Evolutionary conservation across 2,329 filamentous ascomycete genomes (phyloP), one percentile per base, ranked within the genome.

Genomic region (Fusarium pseudograminearum): DNA sequence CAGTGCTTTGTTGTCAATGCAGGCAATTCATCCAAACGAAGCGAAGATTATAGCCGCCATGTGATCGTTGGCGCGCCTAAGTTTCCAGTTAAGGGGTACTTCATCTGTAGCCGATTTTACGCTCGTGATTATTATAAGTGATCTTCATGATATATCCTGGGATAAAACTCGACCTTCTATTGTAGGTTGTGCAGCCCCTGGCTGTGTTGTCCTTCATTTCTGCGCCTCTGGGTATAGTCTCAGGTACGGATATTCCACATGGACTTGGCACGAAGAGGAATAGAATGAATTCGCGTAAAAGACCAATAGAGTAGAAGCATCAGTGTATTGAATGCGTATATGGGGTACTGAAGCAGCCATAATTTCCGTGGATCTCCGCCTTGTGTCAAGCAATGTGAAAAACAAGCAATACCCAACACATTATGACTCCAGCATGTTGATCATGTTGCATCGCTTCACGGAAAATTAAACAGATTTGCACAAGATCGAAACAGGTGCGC

Each of bases 131-230:
- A 4, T 11, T 5, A 31, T 36, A 36, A 33, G 22, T 36, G 30
- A 31, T 24, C 22, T 38, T 44, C 24, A 28, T 52, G 44, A 48
- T 33, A 52, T 41, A 36, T 30, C 11, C 30, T n/a, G 12, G 46
- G 45, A 31, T 51, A 16, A 20, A 31, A n/a, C 15, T 14, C 26
- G 28, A 36, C 50, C 50, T 69, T 31, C 44, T 45, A 22, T 28
- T 55, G 65, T 31, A 46, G 26, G 31, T 45, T 30, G 14, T 47
- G 26, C 11, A 44, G 34, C 26, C 20, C 47, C 46, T 57, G 46
- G 28, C 11, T 45, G 48, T 18, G n/a, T 33, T 34, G 38, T 41
- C 48, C 48, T 44, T 53, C 42, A 54, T 65, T 34, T 42, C 57
- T 40, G n/a, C 11, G 22, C 14, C 24, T 30, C 53, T 48, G 11